Conservation (phyloP, 192 early-diverging fungal genomes). For the Martensiomyces pterosporus region DNA sequence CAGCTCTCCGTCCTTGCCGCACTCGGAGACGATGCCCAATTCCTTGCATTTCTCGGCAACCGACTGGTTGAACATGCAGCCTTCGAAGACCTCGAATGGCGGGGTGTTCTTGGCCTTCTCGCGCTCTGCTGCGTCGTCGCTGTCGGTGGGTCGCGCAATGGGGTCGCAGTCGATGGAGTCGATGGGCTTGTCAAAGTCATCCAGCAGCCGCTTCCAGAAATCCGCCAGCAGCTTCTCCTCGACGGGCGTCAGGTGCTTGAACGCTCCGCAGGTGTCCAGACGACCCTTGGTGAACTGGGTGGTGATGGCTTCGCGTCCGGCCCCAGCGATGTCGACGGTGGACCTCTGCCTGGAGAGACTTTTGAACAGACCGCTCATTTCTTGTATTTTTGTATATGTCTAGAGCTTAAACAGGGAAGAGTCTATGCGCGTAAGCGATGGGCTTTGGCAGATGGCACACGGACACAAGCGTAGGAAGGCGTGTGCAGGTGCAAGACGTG, state of each 20-base stretch:
- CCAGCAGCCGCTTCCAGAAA: slow-evolving; percentile 44
- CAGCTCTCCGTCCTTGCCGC: slow-evolving; percentile 14
- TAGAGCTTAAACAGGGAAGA: background rate
- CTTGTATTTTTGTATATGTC: too few species aligned
- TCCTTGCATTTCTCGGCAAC: slow-evolving; percentile 30
- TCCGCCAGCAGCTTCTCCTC: slow-evolving; percentile 46
- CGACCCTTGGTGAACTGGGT: slow-evolving; percentile 47
- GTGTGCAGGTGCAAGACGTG: too few species aligned
- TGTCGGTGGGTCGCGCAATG: slow-evolving; percentile 27
- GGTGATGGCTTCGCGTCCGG: slow-evolving; percentile 32
- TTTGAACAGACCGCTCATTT: too few species aligned
- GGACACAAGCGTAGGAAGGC: too few species aligned
- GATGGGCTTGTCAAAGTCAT: slow-evolving; percentile 46
- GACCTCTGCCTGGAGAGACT: slow-evolving; percentile 41
- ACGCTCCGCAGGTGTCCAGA: slow-evolving; percentile 35
- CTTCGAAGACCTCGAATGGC: slow-evolving; percentile 44
- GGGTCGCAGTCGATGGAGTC: slow-evolving; percentile 26
- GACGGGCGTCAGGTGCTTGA: slow-evolving; percentile 18
- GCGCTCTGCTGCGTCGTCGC: slow-evolving; percentile 28
- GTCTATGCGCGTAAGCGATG: too few species aligned
- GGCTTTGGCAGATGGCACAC: too few species aligned
- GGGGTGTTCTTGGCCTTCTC: slow-evolving; percentile 30
- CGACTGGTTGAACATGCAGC: slow-evolving; percentile 47
- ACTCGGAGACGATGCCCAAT: slow-evolving; percentile 19
- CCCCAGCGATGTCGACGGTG: slow-evolving; percentile 24